Conservation (phyloP, 2,329 filamentous ascomycete genomes). For the Trichophyton verrucosum region DNA sequence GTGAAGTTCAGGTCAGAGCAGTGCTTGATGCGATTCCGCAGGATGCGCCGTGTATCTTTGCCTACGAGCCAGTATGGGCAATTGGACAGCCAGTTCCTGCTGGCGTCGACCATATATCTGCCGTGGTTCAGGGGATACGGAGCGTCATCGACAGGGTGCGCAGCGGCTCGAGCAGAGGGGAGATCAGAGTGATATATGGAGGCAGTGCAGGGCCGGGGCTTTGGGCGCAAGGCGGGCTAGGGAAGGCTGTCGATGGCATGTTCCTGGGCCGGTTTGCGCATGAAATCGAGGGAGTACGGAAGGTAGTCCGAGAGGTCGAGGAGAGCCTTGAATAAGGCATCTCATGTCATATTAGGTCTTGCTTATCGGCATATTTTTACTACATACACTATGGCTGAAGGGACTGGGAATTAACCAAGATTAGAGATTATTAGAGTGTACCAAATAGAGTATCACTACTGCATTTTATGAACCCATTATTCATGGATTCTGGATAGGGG, state of each 20-base stretch:
- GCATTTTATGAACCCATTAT: not conserved
- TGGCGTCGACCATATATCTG: conserved; percentile 56
- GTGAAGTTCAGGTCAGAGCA: conserved; percentile 50
- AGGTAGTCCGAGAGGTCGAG: conserved; percentile 60
- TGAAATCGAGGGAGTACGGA: conserved; percentile 56
- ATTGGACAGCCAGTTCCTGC: conserved; percentile 66
- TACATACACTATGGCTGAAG: no score
- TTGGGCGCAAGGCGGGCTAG: conserved; percentile 39
- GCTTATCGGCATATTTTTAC: no score
- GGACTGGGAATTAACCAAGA: no score
- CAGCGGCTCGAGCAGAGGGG: conserved; percentile 40
- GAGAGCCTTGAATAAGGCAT: conserved; percentile 10
- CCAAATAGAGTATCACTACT: not conserved
- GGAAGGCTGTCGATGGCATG: conserved; percentile 19
- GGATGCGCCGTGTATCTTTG: conserved; percentile 58
- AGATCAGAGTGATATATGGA: conserved; percentile 63
- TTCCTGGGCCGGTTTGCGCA: conserved; percentile 64
- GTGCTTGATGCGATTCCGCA: conserved; percentile 50
- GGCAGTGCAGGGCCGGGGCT: conserved; percentile 71
- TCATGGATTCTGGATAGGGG: conserved; percentile 2
- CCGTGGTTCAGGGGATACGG: conserved; percentile 54
- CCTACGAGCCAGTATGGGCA: conserved; percentile 83
- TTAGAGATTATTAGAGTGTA: not conserved
- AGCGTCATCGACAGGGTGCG: conserved; percentile 28
- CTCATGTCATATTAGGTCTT: not conserved